Evolutionary conservation across 148 eudicot species (phyloP).

Genomic region (Silene conica): DNA sequence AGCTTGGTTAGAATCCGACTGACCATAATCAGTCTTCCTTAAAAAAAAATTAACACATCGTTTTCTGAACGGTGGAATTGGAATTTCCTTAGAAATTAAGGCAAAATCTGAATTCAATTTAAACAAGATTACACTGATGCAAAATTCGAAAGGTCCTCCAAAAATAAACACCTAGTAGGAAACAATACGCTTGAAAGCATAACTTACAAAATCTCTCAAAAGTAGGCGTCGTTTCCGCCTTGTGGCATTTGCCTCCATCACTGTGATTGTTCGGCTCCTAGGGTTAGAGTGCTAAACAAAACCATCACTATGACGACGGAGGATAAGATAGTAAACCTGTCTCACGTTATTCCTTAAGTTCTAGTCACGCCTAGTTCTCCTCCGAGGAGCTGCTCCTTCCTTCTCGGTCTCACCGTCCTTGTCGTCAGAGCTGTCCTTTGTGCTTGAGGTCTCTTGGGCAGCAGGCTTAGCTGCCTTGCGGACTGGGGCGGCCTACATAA

Average conservation of each 20-base stretch:
- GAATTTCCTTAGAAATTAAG: not conserved
- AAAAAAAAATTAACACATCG: not conserved
- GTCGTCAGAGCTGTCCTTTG: conserved; percentile 36
- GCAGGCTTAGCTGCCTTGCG: conserved; percentile 26
- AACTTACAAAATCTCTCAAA: not conserved
- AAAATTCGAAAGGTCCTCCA: not conserved
- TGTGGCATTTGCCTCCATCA: not conserved
- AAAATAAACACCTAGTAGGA: not conserved
- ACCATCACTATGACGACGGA: not conserved
- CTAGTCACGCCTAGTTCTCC: conserved; percentile 70
- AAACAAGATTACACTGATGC: not conserved
- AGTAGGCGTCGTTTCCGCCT: conserved; percentile 9
- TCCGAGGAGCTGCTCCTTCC: conserved; percentile 52
- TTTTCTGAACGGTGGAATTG: not conserved
- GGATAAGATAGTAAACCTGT: not conserved
- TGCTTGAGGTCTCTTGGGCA: conserved; percentile 40
- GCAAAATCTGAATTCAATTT: not conserved
- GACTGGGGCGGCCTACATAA: conserved; percentile 37
- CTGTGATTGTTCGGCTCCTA: not conserved
- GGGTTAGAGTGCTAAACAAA: conserved; percentile 17
- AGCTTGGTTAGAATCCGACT: not conserved
- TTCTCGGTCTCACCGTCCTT: conserved; percentile 48
- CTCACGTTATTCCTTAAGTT: conserved; percentile 17
- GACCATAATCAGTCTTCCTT: not conserved
- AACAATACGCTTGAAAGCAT: too few relatives aligned